Base-by-base conservation (phyloP, 2,329 filamentous ascomycete species). In the Coniella vitis region DNA sequence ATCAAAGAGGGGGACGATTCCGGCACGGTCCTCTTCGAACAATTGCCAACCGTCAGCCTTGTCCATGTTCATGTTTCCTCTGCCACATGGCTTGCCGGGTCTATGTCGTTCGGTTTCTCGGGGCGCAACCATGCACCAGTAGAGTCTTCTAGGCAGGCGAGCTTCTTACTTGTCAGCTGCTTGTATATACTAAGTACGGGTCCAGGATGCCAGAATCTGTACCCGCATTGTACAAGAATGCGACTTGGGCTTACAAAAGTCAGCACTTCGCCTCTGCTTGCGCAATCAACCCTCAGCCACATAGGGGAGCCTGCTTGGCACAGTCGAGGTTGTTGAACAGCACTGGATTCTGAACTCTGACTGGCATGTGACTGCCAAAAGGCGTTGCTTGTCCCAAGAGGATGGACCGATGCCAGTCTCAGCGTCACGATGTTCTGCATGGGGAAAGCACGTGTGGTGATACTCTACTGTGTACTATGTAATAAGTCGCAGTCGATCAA, bases 211-310 rank as follows among this genome's bases (percentile, higher is more conserved):
- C n/a, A n/a, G n/a, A n/a, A n/a, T n/a, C n/a, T n/a, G n/a, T n/a
- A n/a, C n/a, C n/a, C n/a, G n/a, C n/a, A n/a, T n/a, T n/a, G n/a
- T n/a, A n/a, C n/a, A n/a, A n/a, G n/a, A n/a, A n/a, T n/a, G n/a
- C n/a, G n/a, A 39, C 29, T 19, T 3, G 22, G 16, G 44, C 35
- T 31, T 41, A 25, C 22, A 20, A 3, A 31, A 45, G 35, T 17
- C 38, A 41, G 32, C 10, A 17, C 45, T 32, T 47, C 43, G 47
- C 51, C 51, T n/a, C 47, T 50, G 47, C 51, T 50, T 53, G 51
- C 51, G 51, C 51, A 53, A 50, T 44, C 49, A 45, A 16, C 36
- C 37, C 32, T 17, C 38, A 32, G 37, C 31, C 17, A 39, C 38
- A 22, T 16, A 31, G 32, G 22, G 40, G 40, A 32, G 44, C 40